Evolutionary conservation across 129 eudicot species (phyloP).

Genomic region (Daucus carota): DH1_v3.0 NC_030381.2:49711001-49711500

Average conservation of each 20-base stretch:
- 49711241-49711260: conserved; percentile 60
- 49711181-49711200: conserved; percentile 91
- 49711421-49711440: conserved; percentile 90
- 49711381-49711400: conserved; percentile 73
- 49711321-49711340: conserved; percentile 44
- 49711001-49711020: neutral
- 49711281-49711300: conserved; percentile 12
- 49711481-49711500: neutral
- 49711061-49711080: neutral
- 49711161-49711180: conserved; percentile 39
- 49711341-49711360: conserved; percentile 75
- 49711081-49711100: no score
- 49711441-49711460: conserved; percentile 75
- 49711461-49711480: conserved; percentile 9
- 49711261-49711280: conserved; percentile 41
- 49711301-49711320: conserved; percentile 32
- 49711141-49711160: neutral
- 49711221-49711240: conserved; percentile 52
- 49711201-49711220: conserved; percentile 85
- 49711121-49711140: no score
- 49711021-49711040: conserved; percentile 35
- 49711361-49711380: conserved; percentile 66
- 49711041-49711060: neutral
- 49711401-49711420: conserved; percentile 82
- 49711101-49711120: no score